Conservation (phyloP, 257 asterid genomes). For the Nicotiana undulata region DNA sequence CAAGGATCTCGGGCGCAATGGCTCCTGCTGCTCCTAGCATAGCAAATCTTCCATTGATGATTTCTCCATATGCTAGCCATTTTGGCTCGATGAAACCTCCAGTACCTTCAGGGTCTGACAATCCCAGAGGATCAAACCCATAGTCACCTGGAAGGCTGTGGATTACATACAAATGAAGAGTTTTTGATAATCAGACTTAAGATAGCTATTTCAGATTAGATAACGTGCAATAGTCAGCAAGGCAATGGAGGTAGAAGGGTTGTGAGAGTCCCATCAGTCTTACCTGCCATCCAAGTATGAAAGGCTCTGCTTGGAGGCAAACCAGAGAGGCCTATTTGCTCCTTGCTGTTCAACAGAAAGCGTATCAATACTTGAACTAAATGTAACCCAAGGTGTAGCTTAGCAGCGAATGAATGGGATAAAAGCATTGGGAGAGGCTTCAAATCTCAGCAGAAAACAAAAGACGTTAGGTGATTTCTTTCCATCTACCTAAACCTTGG, state of each 20-base stretch:
- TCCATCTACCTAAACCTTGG: background rate
- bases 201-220: background rate
- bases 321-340: constrained; percentile 72
- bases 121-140: constrained; percentile 94
- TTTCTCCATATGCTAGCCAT: constrained; percentile 90
- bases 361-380: background rate
- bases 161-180: constrained; percentile 23
- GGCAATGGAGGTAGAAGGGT: background rate
- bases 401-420: background rate
- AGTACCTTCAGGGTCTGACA: constrained; percentile 89
- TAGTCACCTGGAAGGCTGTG: constrained; percentile 90
- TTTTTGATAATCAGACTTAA: background rate
- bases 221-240: background rate
- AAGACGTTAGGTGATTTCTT: background rate
- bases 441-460: background rate
- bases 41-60: constrained; percentile 82
- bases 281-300: constrained; percentile 89
- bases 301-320: constrained; percentile 83
- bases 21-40: constrained; percentile 83
- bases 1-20: constrained; percentile 84
- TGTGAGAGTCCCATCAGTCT: background rate
- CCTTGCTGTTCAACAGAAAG: constrained; percentile 53
- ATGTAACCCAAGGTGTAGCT: background rate
- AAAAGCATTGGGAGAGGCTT: background rate
- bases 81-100: constrained; percentile 92